Percentiles rank a stretch among this genome's conserved stretches.
These are phyloP conservation scores for Cystobasidium sp. DNA, from an alignment of 1,284 basidiomycete species.

Conservation along the genomic window DNA sequence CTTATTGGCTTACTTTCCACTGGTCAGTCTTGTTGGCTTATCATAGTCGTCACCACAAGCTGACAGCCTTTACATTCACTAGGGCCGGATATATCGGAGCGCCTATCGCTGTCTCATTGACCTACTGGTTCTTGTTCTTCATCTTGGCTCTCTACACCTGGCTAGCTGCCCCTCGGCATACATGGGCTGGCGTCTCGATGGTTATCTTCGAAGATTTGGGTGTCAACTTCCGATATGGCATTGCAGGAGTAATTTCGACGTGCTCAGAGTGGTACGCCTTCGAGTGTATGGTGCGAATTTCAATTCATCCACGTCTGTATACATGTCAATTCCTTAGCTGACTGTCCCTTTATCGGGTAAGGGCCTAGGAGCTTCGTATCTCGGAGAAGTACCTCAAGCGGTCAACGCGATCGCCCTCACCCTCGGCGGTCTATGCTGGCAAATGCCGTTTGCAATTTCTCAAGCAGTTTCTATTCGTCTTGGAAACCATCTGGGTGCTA, in stretches of 20 bases:
- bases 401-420: constrained; percentile 27
- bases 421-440: constrained; percentile 26
- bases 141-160: constrained; percentile 72
- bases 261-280: constrained; percentile 72
- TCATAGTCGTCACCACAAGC: neutral
- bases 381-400: constrained; percentile 35
- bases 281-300: constrained; percentile 7
- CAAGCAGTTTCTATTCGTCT: constrained; percentile 32
- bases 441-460: constrained; percentile 33
- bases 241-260: constrained; percentile 66
- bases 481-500: constrained; percentile 29
- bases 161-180: constrained; percentile 72
- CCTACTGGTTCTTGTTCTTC: constrained; percentile 57
- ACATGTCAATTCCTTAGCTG: neutral
- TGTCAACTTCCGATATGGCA: constrained; percentile 71
- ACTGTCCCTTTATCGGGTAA: neutral
- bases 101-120: constrained; percentile 83
- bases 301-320: neutral
- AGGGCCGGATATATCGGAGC: constrained; percentile 89
- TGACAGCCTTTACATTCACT: constrained; percentile 13
- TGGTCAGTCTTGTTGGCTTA: constrained; percentile 43
- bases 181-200: constrained; percentile 79
- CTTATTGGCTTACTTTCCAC: constrained; percentile 71
- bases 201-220: constrained; percentile 73
- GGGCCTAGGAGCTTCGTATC: constrained; percentile 35